Percentiles rank a stretch among this genome's conserved stretches.
phyloP scores from a whole-genome alignment of 352 stramenopile genomes.

The Phytophthora pinifolia region DNA sequence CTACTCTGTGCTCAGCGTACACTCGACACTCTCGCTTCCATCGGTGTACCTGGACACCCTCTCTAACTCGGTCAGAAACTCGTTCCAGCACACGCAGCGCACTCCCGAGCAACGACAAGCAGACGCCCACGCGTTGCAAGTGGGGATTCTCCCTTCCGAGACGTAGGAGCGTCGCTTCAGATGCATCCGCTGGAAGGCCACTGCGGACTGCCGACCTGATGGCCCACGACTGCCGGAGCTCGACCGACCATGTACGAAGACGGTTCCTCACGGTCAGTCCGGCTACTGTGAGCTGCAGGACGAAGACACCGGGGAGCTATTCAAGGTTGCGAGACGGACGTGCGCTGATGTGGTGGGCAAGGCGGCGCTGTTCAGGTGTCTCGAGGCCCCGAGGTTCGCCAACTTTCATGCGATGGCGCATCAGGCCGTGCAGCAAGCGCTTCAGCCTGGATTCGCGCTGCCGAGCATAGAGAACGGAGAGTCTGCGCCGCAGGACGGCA shows the following conservation, averaged over 20 bases:
- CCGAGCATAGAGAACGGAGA: not conserved
- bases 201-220: conserved; percentile 12
- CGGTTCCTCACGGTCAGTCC: conserved; percentile 22
- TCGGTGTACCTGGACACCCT: conserved; percentile 2
- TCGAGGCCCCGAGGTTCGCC: conserved; percentile 39
- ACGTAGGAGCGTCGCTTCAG: conserved; percentile 9
- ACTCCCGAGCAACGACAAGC: conserved; percentile 14
- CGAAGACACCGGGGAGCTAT: conserved; percentile 22
- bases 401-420: conserved; percentile 29
- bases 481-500: conserved; percentile 17
- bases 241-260: conserved; percentile 23
- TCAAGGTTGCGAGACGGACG: conserved; percentile 28
- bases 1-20: conserved; percentile 9
- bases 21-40: not conserved
- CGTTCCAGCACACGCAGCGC: not conserved
- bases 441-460: conserved; percentile 10
- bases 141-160: conserved; percentile 5
- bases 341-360: conserved; percentile 31
- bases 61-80: conserved; percentile 6
- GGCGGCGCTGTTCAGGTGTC: conserved; percentile 35
- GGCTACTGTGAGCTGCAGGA: conserved; percentile 52
- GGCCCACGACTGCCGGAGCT: conserved; percentile 15
- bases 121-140: conserved; percentile 19
- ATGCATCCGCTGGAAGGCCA: conserved; percentile 28
- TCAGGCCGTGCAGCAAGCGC: conserved; percentile 4